A percentile compares a stretch with the other conserved stretches of the same genome.
These are phyloP conservation scores for Thuidium tamariscinum DNA, from an alignment of 225 moss, liverwort and hornwort species.

Conservation along the genomic window DNA sequence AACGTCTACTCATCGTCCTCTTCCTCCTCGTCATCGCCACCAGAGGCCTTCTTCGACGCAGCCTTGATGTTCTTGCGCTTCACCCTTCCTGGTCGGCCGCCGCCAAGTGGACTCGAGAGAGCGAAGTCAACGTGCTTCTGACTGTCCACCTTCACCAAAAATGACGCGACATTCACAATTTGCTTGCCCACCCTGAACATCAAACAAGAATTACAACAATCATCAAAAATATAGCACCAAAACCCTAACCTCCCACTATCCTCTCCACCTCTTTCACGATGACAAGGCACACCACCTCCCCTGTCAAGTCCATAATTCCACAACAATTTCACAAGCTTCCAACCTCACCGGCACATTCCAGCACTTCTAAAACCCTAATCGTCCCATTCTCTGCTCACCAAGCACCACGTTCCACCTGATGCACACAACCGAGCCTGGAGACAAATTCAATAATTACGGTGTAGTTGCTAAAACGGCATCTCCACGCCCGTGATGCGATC, in stretches of 20 bases:
- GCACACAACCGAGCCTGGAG: not conserved
- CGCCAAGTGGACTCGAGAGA: slow-evolving; percentile 68
- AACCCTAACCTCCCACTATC: not conserved
- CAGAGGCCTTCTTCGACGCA: slow-evolving; percentile 80
- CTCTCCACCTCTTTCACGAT: not conserved
- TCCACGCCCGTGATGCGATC: too few relatives aligned
- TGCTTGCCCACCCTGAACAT: slow-evolving; percentile 37
- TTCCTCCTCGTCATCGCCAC: slow-evolving; percentile 74
- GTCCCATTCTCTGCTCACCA: not conserved
- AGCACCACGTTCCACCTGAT: not conserved
- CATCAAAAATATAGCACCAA: not conserved
- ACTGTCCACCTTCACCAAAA: slow-evolving; percentile 63
- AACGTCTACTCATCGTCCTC: slow-evolving; percentile 52
- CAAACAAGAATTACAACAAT: not conserved
- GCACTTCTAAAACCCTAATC: not conserved
- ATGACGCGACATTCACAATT: slow-evolving; percentile 63
- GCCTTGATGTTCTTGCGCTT: slow-evolving; percentile 78
- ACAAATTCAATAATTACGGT: too few relatives aligned
- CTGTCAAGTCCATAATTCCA: not conserved
- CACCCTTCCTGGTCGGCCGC: slow-evolving; percentile 71
- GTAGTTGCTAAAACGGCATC: not conserved
- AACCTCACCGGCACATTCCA: too few relatives aligned
- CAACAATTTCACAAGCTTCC: too few relatives aligned
- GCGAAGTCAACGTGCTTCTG: slow-evolving; percentile 78
- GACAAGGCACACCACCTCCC: not conserved